Conservation (phyloP, 208 protist species). For the Trypanosoma avium region DNA sequence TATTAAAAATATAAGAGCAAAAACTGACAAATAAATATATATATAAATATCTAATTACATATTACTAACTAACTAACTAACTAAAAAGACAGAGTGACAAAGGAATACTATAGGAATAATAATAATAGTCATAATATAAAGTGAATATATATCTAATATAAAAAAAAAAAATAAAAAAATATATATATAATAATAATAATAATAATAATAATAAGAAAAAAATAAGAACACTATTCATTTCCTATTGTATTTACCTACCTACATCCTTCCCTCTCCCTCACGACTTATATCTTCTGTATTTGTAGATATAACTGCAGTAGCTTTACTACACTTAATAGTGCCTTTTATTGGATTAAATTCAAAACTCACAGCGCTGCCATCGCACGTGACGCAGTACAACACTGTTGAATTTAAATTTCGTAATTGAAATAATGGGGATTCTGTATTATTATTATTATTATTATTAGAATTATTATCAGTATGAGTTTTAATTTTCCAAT, state of each 20-base stretch:
- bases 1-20: neutral
- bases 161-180: too few relatives aligned
- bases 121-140: too few relatives aligned
- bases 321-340: conserved; percentile 19
- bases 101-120: neutral
- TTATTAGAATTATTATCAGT: too few relatives aligned
- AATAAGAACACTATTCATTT: too few relatives aligned
- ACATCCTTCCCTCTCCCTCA: too few relatives aligned
- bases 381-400: conserved; percentile 65
- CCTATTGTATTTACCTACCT: too few relatives aligned
- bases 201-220: too few relatives aligned
- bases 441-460: too few relatives aligned
- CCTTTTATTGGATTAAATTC: conserved; percentile 32
- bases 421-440: too few relatives aligned
- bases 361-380: conserved; percentile 49
- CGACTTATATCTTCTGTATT: neutral
- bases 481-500: too few relatives aligned
- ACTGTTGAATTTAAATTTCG: neutral
- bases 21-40: neutral
- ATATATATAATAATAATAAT: too few relatives aligned
- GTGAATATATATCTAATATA: too few relatives aligned
- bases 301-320: neutral
- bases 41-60: conserved; percentile 23
- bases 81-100: neutral
- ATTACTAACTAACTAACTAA: neutral